phyloP scores from a whole-genome alignment of 2,329 filamentous ascomycete genomes.

The Fusarium sp. region DNA sequence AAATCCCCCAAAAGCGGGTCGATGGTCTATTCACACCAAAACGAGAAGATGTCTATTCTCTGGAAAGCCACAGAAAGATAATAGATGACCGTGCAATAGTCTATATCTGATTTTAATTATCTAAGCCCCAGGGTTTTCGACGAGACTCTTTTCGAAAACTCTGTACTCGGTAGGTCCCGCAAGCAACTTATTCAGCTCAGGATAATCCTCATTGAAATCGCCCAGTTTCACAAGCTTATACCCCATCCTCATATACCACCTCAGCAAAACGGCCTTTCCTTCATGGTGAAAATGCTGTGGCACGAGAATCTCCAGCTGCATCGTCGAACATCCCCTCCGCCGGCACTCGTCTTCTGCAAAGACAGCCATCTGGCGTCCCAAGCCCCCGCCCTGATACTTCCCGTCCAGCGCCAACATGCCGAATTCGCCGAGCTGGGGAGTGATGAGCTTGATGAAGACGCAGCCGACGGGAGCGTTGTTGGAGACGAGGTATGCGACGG shows the following conservation, averaged over 20 bases:
- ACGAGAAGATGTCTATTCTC: neutral
- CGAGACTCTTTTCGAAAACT: constrained; percentile 48
- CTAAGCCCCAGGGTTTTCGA: accelerated
- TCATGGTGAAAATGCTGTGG: constrained; percentile 47
- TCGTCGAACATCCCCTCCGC: constrained; percentile 44
- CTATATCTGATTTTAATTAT: neutral
- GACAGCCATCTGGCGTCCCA: constrained; percentile 43
- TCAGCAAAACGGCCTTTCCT: constrained; percentile 46
- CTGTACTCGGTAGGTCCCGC: constrained; percentile 48
- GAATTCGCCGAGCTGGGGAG: constrained; percentile 44
- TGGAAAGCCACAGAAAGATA: too few species aligned
- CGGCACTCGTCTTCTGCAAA: constrained; percentile 50
- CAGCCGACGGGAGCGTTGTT: constrained; percentile 44
- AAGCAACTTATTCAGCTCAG: constrained; percentile 45
- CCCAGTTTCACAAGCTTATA: constrained; percentile 48
- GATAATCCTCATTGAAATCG: constrained; percentile 48
- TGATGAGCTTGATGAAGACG: constrained; percentile 44
- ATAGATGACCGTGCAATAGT: too few species aligned
- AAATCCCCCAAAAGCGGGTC: constrained; percentile 7
- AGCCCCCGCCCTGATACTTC: constrained; percentile 41
- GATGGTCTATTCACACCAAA: neutral
- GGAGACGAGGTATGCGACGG: constrained; percentile 37
- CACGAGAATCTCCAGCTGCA: constrained; percentile 50
- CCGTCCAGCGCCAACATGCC: constrained; percentile 50
- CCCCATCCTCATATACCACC: constrained; percentile 50